Evolutionary conservation across 352 stramenopile genomes (phyloP).

Genomic region (Globisporangium rhizosaccharum): DNA sequence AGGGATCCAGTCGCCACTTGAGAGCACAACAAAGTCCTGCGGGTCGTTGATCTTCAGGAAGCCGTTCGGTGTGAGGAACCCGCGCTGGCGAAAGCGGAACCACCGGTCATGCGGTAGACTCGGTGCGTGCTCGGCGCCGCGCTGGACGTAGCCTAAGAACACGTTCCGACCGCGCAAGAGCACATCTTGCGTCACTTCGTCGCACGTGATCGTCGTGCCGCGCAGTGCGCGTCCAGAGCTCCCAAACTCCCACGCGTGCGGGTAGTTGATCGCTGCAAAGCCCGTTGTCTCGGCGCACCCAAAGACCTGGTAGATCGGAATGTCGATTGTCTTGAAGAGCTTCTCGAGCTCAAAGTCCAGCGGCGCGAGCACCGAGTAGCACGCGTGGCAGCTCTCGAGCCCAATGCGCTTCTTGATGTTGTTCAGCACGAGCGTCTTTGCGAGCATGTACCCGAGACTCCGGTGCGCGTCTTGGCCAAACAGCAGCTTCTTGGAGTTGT

Average conservation of each 20-base stretch:
- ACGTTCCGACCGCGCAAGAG: conserved; percentile 66
- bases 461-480: conserved; percentile 43
- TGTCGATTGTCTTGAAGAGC: conserved; percentile 80
- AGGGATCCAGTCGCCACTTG: conserved; percentile 70
- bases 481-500: conserved; percentile 76
- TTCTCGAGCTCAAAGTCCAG: conserved; percentile 77
- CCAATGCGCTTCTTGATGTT: conserved; percentile 77
- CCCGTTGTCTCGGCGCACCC: conserved; percentile 60
- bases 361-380: conserved; percentile 70
- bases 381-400: conserved; percentile 64
- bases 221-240: conserved; percentile 53
- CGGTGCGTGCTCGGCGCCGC: conserved; percentile 14
- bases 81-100: conserved; percentile 48
- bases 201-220: conserved; percentile 52
- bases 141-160: conserved; percentile 56
- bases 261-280: conserved; percentile 69
- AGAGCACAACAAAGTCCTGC: conserved; percentile 64
- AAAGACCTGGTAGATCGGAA: conserved; percentile 77
- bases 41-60: conserved; percentile 74
- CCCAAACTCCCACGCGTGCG: conserved; percentile 69
- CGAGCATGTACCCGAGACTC: conserved; percentile 72
- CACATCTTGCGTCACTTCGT: conserved; percentile 59
- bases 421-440: conserved; percentile 74
- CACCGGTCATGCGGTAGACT: conserved; percentile 29
- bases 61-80: conserved; percentile 58